Base-by-base conservation (phyloP, 129 eudicot genomes). In the Rutidosis leptorrhynchoides region DNA sequence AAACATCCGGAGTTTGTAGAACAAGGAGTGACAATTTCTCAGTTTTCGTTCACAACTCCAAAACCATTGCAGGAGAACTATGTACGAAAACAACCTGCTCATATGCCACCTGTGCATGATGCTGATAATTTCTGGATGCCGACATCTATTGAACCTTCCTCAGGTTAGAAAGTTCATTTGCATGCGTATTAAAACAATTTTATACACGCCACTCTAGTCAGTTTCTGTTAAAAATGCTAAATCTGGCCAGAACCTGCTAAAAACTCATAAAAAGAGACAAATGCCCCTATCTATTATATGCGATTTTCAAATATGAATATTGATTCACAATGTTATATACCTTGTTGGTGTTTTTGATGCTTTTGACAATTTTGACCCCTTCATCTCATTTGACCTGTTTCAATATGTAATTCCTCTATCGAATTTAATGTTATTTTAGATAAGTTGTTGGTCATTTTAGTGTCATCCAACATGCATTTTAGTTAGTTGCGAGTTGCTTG, bases 31-130 rank as follows among this genome's bases (percentile, higher is more conserved):
- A 68, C 71, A 30, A 17, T 73, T 68, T 73, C 93, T 20, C 86
- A 74, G 33, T 94, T 94, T 81, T 94, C 99, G 2, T 94, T 94
- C 63, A 84, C 67, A 65, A 72, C 67, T 42, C 97, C 99, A 10
- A 84, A 74, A 71, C 97, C 97, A 32, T 76, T 93, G 77, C 96
- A 81, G 72, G 85, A 86, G 33, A 70, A 89, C 75, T 89, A 86
- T 54, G 87, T 85, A 11, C 74, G 82, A 67, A 85, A 85, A 65
- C 89, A 85, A 2, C 46, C 81, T 57, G 32, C 78, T 68, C 80
- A 79, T 56, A 28, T 57, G 21, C 43, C 73, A 33, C 62, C 77
- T 20, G 55, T 76, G 19, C 77, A 40, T 57, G 81, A 71, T 62
- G 81, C 69, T 37, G 54, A 48, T 28, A 46, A 6, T 37, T 29